These are phyloP conservation scores for Umbelopsis sp. DNA, from an alignment of 192 early-diverging fungal species.

Conservation along the genomic window DNA sequence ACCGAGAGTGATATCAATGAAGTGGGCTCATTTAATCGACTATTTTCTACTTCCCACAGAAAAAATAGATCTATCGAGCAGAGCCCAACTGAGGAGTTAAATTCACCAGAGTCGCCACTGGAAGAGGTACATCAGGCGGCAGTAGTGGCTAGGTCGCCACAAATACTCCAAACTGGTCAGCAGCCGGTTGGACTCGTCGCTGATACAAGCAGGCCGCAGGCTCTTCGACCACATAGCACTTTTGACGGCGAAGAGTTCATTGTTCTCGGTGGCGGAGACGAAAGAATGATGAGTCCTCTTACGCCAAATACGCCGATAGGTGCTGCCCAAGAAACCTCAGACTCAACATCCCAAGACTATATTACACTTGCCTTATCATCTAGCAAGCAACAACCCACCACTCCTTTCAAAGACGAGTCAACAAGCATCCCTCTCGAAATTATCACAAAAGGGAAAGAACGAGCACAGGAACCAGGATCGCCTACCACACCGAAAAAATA, in stretches of 20 bases:
- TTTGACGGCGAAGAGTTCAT: slow-evolving; percentile 25
- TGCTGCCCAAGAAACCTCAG: background rate
- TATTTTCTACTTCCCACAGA: slow-evolving; percentile 15
- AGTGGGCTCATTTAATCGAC: slow-evolving; percentile 8
- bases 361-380: too few relatives aligned
- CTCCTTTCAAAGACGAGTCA: too few relatives aligned
- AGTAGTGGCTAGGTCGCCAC: slow-evolving; percentile 10
- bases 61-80: background rate
- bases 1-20: background rate
- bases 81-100: background rate
- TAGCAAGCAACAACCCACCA: too few relatives aligned
- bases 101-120: slow-evolving; percentile 4
- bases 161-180: slow-evolving; percentile 20
- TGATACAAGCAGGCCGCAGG: background rate
- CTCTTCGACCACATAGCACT: background rate
- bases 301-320: background rate
- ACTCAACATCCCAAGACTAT: too few relatives aligned
- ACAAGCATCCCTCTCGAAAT: background rate
- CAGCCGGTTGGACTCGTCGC: slow-evolving; percentile 17
- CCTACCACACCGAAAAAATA: background rate
- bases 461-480: background rate
- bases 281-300: slow-evolving; percentile 25
- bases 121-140: slow-evolving; percentile 15
- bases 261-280: slow-evolving; percentile 20
- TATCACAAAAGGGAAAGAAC: slow-evolving; percentile 10